A percentile compares a stretch with the other conserved stretches of the same genome.
These are phyloP conservation scores for Mrakia blollopis DNA, from an alignment of 768 basidiomycete species.

Conservation along the genomic window DNA sequence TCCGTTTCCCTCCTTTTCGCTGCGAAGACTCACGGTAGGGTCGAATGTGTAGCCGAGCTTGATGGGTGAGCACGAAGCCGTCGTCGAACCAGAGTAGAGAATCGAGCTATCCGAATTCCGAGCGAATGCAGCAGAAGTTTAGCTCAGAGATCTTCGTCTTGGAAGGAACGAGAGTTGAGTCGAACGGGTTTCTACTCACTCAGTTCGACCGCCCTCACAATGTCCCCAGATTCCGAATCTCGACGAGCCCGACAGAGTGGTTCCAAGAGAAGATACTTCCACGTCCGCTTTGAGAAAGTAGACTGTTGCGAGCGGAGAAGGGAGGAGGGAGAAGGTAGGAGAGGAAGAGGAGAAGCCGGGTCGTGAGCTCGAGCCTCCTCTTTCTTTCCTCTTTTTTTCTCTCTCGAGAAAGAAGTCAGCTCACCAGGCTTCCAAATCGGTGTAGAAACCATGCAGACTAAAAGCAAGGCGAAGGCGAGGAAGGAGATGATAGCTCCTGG, in stretches of 20 bases:
- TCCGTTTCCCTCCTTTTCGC: too few relatives aligned
- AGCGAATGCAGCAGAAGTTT: background rate
- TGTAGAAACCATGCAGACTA: constrained; percentile 15
- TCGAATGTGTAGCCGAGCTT: constrained; percentile 20
- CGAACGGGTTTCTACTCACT: background rate
- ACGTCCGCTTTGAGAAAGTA: constrained; percentile 23
- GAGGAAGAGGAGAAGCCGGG: background rate
- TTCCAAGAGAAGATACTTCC: background rate
- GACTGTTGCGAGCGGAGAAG: background rate
- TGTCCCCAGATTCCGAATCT: constrained; percentile 16
- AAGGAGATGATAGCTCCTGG: constrained; percentile 25
- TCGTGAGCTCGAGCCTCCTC: background rate
- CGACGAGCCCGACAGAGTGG: background rate
- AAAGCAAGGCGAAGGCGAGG: constrained; percentile 9
- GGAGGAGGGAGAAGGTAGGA: background rate
- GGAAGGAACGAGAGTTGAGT: background rate
- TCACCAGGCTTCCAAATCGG: constrained; percentile 20
- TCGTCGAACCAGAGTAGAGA: background rate
- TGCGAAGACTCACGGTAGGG: background rate
- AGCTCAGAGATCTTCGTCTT: too few relatives aligned
- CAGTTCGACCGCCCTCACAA: background rate
- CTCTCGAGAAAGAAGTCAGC: background rate
- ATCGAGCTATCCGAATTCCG: background rate
- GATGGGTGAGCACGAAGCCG: background rate
- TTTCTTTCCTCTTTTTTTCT: background rate